Percentiles rank a stretch among this genome's conserved stretches.
phyloP scores from a whole-genome alignment of 768 basidiomycete genomes.

The Russula emetica region DNA sequence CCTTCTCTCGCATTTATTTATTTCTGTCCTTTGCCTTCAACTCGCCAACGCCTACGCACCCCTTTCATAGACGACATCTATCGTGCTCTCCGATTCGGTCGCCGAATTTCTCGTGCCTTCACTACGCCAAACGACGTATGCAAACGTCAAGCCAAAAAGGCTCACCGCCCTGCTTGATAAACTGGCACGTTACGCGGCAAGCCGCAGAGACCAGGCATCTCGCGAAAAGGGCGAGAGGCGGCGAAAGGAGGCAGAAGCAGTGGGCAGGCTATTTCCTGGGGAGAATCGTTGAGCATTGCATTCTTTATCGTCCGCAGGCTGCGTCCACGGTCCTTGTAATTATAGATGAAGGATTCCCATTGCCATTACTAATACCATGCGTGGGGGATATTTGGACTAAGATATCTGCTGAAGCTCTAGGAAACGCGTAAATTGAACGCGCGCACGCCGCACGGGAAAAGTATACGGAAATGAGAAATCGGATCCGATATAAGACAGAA shows the following conservation, averaged over 20 bases:
- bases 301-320: background rate
- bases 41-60: background rate
- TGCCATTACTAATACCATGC: constrained; percentile 23
- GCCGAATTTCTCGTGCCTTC: constrained; percentile 75
- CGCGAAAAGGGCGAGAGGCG: constrained; percentile 68
- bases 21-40: background rate
- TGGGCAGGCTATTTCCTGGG: constrained; percentile 69
- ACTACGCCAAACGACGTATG: constrained; percentile 62
- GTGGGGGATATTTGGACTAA: constrained; percentile 23
- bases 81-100: constrained; percentile 68
- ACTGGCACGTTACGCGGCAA: constrained; percentile 61
- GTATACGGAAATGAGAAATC: constrained; percentile 22
- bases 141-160: constrained; percentile 62
- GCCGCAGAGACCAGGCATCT: constrained; percentile 53
- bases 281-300: constrained; percentile 47
- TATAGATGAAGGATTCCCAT: constrained; percentile 22
- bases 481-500: constrained; percentile 25
- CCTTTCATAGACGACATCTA: constrained; percentile 54
- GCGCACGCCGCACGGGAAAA: constrained; percentile 17
- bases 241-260: constrained; percentile 71
- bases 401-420: constrained; percentile 27
- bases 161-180: constrained; percentile 76
- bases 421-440: constrained; percentile 21
- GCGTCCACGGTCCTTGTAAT: background rate
- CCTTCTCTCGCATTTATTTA: background rate